phyloP scores from a whole-genome alignment of 805 yeast species.

The Clavispora santaluciae region DNA sequence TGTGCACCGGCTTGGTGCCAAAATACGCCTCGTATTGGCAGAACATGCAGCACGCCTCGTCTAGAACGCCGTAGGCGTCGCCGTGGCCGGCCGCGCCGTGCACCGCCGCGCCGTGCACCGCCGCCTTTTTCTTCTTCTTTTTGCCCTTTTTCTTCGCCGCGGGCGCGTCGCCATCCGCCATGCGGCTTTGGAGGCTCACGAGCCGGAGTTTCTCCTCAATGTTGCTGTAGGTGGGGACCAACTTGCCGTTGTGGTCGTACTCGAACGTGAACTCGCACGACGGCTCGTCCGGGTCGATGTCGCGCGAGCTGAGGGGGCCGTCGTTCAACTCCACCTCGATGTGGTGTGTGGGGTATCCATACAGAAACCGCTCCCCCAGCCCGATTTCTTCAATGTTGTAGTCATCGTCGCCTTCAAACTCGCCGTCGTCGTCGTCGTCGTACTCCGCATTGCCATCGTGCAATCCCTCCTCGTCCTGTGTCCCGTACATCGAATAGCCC shows the following conservation, averaged over 20 bases:
- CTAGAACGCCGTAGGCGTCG: not conserved
- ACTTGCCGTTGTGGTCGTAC: constrained; percentile 36
- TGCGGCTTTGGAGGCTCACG: constrained; percentile 23
- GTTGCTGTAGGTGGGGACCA: constrained; percentile 36
- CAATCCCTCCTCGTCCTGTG: constrained; percentile 37
- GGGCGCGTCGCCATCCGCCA: constrained; percentile 5
- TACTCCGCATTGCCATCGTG: constrained; percentile 28
- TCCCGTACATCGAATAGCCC: constrained; percentile 23
- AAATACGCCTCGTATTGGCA: constrained; percentile 51
- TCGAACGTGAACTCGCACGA: constrained; percentile 44
- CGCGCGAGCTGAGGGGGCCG: constrained; percentile 29
- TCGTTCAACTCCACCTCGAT: constrained; percentile 39
- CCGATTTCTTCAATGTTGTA: constrained; percentile 35
- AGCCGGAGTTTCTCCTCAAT: constrained; percentile 35
- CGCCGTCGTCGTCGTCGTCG: constrained; percentile 11
- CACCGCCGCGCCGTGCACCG: constrained; percentile 6
- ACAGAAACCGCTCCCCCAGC: constrained; percentile 24
- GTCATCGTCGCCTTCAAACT: constrained; percentile 26
- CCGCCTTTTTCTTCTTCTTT: constrained; percentile 9
- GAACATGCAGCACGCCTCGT: constrained; percentile 37
- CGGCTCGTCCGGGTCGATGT: constrained; percentile 26
- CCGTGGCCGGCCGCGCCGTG: constrained; percentile 3
- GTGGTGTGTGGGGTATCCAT: constrained; percentile 34
- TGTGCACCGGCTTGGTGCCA: constrained; percentile 46
- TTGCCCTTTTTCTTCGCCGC: constrained; percentile 9